Evolutionary conservation across 495 filamentous ascomycete genomes (phyloP).

Genomic region (Hypomontagnella monticulosa): DNA sequence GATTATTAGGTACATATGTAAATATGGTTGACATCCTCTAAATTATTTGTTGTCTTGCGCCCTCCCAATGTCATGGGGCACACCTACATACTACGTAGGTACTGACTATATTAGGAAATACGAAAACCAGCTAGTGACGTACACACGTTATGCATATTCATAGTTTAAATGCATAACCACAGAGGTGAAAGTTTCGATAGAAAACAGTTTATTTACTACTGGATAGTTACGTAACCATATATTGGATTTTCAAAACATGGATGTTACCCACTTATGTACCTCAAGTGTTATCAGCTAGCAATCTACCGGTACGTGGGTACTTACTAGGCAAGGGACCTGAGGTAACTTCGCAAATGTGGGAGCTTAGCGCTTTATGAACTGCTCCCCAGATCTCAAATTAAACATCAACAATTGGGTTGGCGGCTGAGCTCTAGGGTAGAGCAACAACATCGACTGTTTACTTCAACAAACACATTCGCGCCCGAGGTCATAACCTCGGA

Average conservation of each 20-base stretch:
- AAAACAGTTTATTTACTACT: background rate
- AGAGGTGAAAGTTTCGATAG: background rate
- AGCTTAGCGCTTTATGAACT: slow-evolving; percentile 21
- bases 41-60: slow-evolving; percentile 9
- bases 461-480: slow-evolving; percentile 5
- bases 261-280: background rate
- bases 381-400: slow-evolving; percentile 15
- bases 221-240: too few species aligned
- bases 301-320: background rate
- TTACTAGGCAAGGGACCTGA: too few species aligned
- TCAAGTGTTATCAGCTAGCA: background rate
- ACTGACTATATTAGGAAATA: too few species aligned
- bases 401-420: slow-evolving; percentile 24
- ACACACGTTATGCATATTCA: too few species aligned
- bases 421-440: slow-evolving; percentile 6
- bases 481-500: slow-evolving; percentile 16
- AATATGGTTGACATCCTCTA: background rate
- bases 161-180: slow-evolving; percentile 4
- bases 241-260: too few species aligned
- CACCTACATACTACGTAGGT: background rate
- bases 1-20: slow-evolving; percentile 19
- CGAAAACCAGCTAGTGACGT: too few species aligned
- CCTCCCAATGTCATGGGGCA: slow-evolving; percentile 27
- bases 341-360: background rate
- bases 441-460: slow-evolving; percentile 5